A percentile compares a stretch with the other conserved stretches of the same genome.
These are phyloP conservation scores for Ustilago crameri DNA, from an alignment of 1,284 basidiomycete genomes.

Conservation along the genomic window DNA sequence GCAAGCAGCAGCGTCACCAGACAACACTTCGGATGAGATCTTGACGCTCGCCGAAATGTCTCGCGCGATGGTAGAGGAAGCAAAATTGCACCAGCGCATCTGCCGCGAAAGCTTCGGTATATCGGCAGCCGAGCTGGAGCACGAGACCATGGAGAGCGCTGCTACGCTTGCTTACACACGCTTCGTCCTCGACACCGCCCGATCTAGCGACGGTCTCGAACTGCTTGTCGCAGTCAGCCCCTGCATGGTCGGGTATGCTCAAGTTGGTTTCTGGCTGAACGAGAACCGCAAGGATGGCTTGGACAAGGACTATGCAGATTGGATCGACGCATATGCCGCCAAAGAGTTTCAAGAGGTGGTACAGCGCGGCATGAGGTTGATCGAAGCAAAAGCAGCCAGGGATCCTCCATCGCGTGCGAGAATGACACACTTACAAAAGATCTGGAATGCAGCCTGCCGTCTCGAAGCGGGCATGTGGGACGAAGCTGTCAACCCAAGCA, in stretches of 20 bases:
- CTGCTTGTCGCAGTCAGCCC: conserved; percentile 83
- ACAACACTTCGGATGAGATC: conserved; percentile 74
- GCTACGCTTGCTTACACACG: conserved; percentile 64
- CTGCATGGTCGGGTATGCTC: conserved; percentile 92
- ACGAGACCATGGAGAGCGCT: conserved; percentile 50
- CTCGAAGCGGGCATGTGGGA: conserved; percentile 93
- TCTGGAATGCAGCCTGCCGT: conserved; percentile 80
- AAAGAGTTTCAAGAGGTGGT: conserved; percentile 79
- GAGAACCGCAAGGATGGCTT: conserved; percentile 12
- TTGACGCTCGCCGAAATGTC: conserved; percentile 75
- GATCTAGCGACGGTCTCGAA: conserved; percentile 76
- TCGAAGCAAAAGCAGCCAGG: conserved; percentile 65
- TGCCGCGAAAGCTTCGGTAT: conserved; percentile 54
- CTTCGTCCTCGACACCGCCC: conserved; percentile 55
- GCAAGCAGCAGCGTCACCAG: conserved; percentile 74
- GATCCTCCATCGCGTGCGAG: conserved; percentile 77
- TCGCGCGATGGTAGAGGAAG: conserved; percentile 48
- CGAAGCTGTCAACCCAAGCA: conserved; percentile 73
- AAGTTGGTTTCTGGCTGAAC: conserved; percentile 79
- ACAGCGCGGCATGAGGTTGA: conserved; percentile 76
- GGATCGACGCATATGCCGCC: conserved; percentile 86
- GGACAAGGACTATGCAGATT: conserved; percentile 68
- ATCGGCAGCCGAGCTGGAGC: conserved; percentile 35
- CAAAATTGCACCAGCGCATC: conserved; percentile 51
- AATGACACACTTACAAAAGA: conserved; percentile 76